phyloP scores from a whole-genome alignment of 352 stramenopile species.

The Pythium rhizo-oryzae region DNA sequence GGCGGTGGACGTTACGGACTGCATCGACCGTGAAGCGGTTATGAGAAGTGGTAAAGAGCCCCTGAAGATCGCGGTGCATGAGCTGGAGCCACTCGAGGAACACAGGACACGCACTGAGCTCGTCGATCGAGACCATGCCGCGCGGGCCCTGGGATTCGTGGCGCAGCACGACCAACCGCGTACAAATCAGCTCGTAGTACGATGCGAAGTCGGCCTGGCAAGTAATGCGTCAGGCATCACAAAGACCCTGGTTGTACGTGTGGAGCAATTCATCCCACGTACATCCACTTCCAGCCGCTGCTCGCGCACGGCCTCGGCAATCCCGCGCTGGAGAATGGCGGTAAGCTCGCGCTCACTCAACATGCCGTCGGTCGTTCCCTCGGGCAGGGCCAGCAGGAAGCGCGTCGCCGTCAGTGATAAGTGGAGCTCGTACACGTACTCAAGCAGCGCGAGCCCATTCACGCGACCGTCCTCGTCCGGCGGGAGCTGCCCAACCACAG shows the following conservation, averaged over 20 bases:
- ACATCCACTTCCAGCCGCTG: conserved; percentile 33
- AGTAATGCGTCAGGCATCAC: neutral
- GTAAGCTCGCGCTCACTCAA: conserved; percentile 40
- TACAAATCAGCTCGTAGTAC: conserved; percentile 69
- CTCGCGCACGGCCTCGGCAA: conserved; percentile 23
- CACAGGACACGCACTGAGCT: conserved; percentile 36
- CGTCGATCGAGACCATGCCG: conserved; percentile 37
- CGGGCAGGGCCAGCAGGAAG: conserved; percentile 4
- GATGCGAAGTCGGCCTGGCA: conserved; percentile 42
- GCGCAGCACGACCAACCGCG: conserved; percentile 52
- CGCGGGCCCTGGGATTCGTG: conserved; percentile 38
- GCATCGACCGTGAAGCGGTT: conserved; percentile 41
- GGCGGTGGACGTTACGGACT: conserved; percentile 50
- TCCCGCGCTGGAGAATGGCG: conserved; percentile 32
- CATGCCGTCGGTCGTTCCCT: conserved; percentile 19
- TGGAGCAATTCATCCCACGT: neutral
- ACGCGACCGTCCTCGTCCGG: conserved; percentile 37
- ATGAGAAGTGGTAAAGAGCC: conserved; percentile 29
- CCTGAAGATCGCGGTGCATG: conserved; percentile 33
- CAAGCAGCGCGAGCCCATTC: conserved; percentile 46
- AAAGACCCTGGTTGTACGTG: neutral
- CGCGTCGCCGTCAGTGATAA: conserved; percentile 31
- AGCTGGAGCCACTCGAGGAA: conserved; percentile 54
- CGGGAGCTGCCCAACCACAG: conserved; percentile 32
- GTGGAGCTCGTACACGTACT: conserved; percentile 52